phyloP scores from a whole-genome alignment of 495 filamentous ascomycete genomes.

The Pseudomonodictys pantanalensis region DNA sequence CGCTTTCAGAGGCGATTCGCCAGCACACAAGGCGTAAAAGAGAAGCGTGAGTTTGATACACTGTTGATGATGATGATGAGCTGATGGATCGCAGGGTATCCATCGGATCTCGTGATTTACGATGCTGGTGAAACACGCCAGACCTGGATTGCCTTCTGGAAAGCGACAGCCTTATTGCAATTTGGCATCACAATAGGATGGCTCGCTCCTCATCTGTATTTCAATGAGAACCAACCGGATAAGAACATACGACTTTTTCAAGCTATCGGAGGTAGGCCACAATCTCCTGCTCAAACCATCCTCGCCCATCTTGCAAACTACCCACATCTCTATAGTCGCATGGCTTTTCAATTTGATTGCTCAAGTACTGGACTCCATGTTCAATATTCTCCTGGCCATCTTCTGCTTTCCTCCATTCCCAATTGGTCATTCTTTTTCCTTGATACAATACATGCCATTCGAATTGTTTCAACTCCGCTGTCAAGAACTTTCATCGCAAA shows the following conservation, averaged over 20 bases:
- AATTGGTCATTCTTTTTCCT: too few relatives aligned
- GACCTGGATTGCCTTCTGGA: constrained; percentile 20
- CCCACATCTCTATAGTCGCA: too few relatives aligned
- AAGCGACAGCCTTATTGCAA: constrained; percentile 14
- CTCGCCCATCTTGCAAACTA: too few relatives aligned
- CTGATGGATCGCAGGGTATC: constrained; percentile 9
- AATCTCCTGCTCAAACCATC: too few relatives aligned
- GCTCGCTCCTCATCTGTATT: constrained; percentile 7
- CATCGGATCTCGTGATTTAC: constrained; percentile 13
- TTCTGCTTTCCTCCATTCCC: too few relatives aligned
- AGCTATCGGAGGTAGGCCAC: constrained; percentile 12
- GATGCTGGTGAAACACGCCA: constrained; percentile 23
- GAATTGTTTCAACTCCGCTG: too few relatives aligned
- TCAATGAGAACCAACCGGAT: constrained; percentile 22
- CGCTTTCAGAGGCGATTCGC: background rate
- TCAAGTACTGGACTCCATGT: too few relatives aligned
- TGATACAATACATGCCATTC: too few relatives aligned
- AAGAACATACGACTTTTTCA: background rate
- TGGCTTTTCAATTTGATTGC: too few relatives aligned
- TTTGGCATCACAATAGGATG: background rate
- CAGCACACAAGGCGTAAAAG: background rate
- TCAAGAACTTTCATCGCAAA: too few relatives aligned
- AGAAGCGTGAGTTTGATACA: background rate
- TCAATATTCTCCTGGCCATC: too few relatives aligned
- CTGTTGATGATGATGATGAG: background rate